Base-by-base conservation (phyloP, 768 basidiomycete species). In the Porpolomopsis calyptriformis region DNA sequence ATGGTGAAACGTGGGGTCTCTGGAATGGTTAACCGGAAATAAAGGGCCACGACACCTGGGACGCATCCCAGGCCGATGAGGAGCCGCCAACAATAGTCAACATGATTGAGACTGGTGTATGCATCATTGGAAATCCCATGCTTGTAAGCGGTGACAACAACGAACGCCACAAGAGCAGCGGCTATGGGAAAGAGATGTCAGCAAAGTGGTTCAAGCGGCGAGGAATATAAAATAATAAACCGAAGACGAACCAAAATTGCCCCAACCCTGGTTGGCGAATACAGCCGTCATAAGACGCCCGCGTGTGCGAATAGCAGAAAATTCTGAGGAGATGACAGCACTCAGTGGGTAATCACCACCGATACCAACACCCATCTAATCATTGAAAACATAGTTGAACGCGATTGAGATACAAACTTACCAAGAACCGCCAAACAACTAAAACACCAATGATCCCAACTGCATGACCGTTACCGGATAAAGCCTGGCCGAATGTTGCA, bases 21-120 rank as follows among this genome's bases (percentile, higher is more conserved):
- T 2, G 90, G 87, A 56, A 93, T 91, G 20, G 89, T 91, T 26
- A 92, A 74, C 60, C 90, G 86, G 82, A 87, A 92, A 70, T 90
- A 92, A 42, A 92, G 77, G 16, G 87, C 89, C 47, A 90, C 58
- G 34, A 70, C 72, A 46, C 78, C 90, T 26, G 90, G 91, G 41
- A 94, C 68, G 46, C 82, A 85, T 37, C 90, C 90, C 29, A 92
- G 69, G 56, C 90, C 90, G 60, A 94, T 89, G 57, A 93, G 73
- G 41, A 92, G 65, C 55, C 90, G 82, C 90, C 90, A 92, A 59
- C 78, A 74, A 57, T 70, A 74, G 64, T 94, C 90, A 47, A 94
- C 71, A 37, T 74, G 70, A 11, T 58, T 49, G 25, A 68, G 58
- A 38, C 69, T 54, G 31, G 64, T 64, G 23, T 67, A 46, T n/a